Conservation (phyloP, 495 filamentous ascomycete genomes). For the Talaromyces stipitatus region DNA sequence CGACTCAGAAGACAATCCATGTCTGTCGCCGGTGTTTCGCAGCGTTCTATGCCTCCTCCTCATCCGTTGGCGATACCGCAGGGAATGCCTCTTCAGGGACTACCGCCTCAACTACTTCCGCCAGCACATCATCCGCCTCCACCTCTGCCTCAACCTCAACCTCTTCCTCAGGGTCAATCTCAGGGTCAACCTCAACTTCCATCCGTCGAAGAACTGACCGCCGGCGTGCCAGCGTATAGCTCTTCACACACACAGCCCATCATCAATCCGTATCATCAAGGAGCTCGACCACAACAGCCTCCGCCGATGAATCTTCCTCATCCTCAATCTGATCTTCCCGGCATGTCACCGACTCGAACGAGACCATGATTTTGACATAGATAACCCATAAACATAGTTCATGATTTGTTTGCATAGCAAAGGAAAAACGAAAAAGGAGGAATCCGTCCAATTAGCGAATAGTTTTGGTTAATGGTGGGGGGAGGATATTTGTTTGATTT, state of each 20-base stretch:
- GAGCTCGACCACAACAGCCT: conserved; percentile 17
- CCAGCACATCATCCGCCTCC: not conserved
- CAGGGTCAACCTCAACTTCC: conserved; percentile 32
- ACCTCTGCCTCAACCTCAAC: not conserved
- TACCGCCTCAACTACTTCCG: not conserved
- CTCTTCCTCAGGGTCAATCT: conserved; percentile 1
- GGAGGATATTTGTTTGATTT: not conserved
- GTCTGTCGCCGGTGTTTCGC: conserved; percentile 2
- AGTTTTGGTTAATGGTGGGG: not conserved
- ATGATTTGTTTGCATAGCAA: conserved; percentile 38
- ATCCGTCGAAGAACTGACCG: conserved; percentile 39
- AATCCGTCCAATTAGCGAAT: conserved; percentile 24
- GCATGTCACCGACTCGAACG: not conserved
- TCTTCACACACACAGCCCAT: conserved; percentile 28
- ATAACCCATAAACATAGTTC: conserved; percentile 14
- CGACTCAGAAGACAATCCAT: conserved; percentile 28
- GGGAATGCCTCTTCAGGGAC: not conserved
- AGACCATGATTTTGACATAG: conserved; percentile 9
- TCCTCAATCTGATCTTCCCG: conserved; percentile 3
- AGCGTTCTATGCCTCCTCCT: not conserved
- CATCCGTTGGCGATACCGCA: not conserved
- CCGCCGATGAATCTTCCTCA: not conserved
- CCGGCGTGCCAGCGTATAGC: conserved; percentile 39
- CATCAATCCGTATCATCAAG: conserved; percentile 27
- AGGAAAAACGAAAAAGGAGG: conserved; percentile 17